Evolutionary conservation across 352 stramenopile genomes (phyloP).

Genomic region (Globisporangium paddicum): DNA sequence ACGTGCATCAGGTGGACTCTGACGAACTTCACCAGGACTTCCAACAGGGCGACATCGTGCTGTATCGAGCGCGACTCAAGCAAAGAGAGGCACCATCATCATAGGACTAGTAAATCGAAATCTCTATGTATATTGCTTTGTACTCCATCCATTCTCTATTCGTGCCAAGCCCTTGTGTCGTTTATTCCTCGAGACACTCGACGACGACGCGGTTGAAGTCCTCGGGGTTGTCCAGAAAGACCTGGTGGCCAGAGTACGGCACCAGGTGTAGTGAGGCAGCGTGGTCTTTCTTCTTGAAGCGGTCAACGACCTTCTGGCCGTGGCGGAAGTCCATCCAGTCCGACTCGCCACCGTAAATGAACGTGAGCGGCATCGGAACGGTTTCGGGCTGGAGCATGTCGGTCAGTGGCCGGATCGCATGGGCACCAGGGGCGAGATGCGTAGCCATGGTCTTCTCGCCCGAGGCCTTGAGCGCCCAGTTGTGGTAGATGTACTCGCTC

Average conservation of each 20-base stretch:
- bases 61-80: constrained; percentile 51
- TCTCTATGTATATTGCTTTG: not conserved
- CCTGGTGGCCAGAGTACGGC: constrained; percentile 65
- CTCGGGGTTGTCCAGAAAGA: constrained; percentile 77
- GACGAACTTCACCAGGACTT: constrained; percentile 65
- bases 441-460: constrained; percentile 73
- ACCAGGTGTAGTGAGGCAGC: constrained; percentile 54
- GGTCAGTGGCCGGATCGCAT: constrained; percentile 61
- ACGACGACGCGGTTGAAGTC: constrained; percentile 68
- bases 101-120: not conserved
- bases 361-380: constrained; percentile 76
- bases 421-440: constrained; percentile 63
- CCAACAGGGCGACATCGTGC: constrained; percentile 52
- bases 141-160: not conserved
- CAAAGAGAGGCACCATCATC: not conserved
- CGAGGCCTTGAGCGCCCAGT: constrained; percentile 76
- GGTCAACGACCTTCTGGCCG: constrained; percentile 54
- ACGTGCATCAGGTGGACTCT: constrained; percentile 30
- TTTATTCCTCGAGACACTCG: constrained; percentile 19
- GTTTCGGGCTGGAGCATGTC: constrained; percentile 50
- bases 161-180: not conserved
- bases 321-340: constrained; percentile 87
- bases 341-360: constrained; percentile 74
- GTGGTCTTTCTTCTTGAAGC: constrained; percentile 29
- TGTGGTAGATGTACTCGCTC: constrained; percentile 81